Conservation (phyloP, 257 asterid genomes). For the Solanum sitiens region DNA sequence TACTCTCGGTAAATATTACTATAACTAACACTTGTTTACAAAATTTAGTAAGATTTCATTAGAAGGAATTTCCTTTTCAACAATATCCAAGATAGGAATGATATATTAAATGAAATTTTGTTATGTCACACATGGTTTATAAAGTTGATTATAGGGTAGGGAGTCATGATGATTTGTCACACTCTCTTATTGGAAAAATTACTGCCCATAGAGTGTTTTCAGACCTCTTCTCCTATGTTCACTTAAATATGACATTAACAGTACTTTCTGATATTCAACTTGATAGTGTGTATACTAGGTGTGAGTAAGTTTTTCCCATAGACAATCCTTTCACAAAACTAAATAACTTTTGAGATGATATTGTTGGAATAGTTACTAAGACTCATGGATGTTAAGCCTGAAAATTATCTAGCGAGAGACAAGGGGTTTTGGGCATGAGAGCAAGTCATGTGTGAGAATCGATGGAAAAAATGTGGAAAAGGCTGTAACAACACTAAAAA, state of each 20-base stretch:
- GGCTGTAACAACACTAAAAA: no score
- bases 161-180: not conserved
- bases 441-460: no score
- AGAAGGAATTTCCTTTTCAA: not conserved
- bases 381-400: no score
- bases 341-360: no score
- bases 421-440: no score
- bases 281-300: no score
- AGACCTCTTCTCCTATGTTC: not conserved
- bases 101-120: not conserved
- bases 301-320: no score
- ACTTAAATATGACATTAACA: not conserved
- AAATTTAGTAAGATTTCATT: not conserved
- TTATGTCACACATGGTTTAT: not conserved
- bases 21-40: not conserved
- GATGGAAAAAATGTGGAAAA: no score
- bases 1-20: not conserved
- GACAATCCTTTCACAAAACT: not conserved
- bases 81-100: not conserved
- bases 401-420: no score
- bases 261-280: not conserved
- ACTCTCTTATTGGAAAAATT: not conserved
- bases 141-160: not conserved
- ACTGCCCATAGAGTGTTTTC: not conserved
- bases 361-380: no score